Percentiles rank a stretch among this genome's conserved stretches.
phyloP scores from a whole-genome alignment of 176 grass and related monocot genomes.

The Leersia perrieri region DNA sequence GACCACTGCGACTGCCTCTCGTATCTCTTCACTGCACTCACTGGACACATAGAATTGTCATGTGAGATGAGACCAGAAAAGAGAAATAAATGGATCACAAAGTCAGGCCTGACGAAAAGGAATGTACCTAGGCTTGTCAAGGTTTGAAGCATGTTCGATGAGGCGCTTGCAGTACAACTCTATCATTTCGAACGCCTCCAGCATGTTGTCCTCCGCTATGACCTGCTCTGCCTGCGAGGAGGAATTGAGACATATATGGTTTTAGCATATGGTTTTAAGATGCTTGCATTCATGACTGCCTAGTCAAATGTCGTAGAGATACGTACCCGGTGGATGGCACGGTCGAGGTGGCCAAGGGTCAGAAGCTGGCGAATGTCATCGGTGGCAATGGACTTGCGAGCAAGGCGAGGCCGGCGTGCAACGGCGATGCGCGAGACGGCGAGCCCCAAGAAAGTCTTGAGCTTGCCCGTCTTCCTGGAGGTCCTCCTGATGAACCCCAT shows the following conservation, averaged over 20 bases:
- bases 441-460: constrained; percentile 36
- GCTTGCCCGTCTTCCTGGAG: constrained; percentile 30
- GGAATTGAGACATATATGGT: too few relatives aligned
- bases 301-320: not conserved
- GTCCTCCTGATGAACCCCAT: constrained; percentile 42
- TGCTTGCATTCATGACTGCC: not conserved
- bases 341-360: constrained; percentile 33
- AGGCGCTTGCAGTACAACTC: constrained; percentile 49
- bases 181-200: constrained; percentile 46
- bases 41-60: constrained; percentile 10
- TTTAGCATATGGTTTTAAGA: not conserved
- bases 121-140: constrained; percentile 33
- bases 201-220: constrained; percentile 46
- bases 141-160: not conserved
- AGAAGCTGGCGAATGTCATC: constrained; percentile 46
- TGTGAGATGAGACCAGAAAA: not conserved
- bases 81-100: not conserved
- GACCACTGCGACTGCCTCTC: constrained; percentile 32
- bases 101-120: not conserved
- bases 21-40: constrained; percentile 27
- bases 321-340: constrained; percentile 31
- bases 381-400: constrained; percentile 29
- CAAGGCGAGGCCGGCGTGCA: constrained; percentile 24
- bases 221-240: constrained; percentile 31
- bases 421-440: constrained; percentile 15